Evolutionary conservation across 331 rosid species (phyloP), one percentile per base, ranked within the genome.

Genomic region (Quercus tomentella): DNA sequence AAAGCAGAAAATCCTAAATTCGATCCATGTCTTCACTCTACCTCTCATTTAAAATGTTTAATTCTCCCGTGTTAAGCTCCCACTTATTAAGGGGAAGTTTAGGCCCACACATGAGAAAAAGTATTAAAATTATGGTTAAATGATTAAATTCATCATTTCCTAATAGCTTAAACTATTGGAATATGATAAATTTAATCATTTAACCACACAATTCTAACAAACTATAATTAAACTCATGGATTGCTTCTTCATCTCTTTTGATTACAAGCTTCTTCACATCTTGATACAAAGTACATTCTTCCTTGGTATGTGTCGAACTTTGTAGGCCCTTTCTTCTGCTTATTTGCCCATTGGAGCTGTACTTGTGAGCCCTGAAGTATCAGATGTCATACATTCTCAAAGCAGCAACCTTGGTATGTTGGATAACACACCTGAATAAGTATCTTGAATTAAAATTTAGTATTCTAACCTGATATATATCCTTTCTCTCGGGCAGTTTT

Each of bases 331-430:
- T 82, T 95, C 99, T 82, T 95, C 97, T 67, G 94, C 82, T 31
- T 95, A 95, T 85, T 16, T 89, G 90, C 97, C 99, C 65, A 93
- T 95, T 70, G 97, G 99, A 61, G 99, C 93, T 61, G 94, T 91
- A 83, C 91, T 95, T 57, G 96, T 93, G 77, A 88, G 98, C 87
- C 93, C 94, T 51, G 92, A 95, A 87, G 52, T 93, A 76, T 76
- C 96, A 68, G 94, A 95, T 9, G 99, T 95, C 67, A 91, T 95
- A 80, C 62, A 89, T 87, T 81, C 93, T 0, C 96, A 95, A 79
- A 95, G 99, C 91, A 93, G 72, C 84, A 84, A 91, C 86, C 97
- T 93, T 57, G 99, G 99, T 95, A 86, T 51, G 87, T 26, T 72
- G 35, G 67, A n/a, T 56, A 75, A 30, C 72, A 35, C 70, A 70